Evolutionary conservation across 2,329 filamentous ascomycete genomes (phyloP).

Genomic region (Ampelomyces quisqualis): DNA sequence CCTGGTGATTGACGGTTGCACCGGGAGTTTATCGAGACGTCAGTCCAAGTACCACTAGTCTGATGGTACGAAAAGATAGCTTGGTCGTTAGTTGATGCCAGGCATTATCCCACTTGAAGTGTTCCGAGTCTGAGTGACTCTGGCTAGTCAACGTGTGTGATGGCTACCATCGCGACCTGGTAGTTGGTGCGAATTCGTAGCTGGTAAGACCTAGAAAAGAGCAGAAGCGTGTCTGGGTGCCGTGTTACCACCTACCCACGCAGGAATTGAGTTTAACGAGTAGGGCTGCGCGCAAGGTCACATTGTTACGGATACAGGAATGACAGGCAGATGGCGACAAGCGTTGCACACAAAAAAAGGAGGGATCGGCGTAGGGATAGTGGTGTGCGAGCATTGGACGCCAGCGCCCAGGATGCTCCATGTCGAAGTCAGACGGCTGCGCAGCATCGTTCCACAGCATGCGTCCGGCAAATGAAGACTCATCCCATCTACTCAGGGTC

Average conservation of each 20-base stretch:
- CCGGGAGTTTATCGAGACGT: conserved; percentile 12
- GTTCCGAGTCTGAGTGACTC: not conserved
- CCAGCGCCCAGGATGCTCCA: conserved; percentile 1
- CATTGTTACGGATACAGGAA: conserved; percentile 1
- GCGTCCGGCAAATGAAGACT: not conserved
- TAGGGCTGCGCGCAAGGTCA: conserved; percentile 5
- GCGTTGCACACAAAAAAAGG: conserved; percentile 7
- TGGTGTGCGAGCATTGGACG: conserved; percentile 21
- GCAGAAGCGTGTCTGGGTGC: not conserved
- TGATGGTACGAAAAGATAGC: too few species aligned
- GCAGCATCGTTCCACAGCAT: conserved; percentile 4
- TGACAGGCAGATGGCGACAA: conserved; percentile 5
- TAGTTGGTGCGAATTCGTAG: conserved; percentile 10
- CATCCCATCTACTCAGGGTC: not conserved
- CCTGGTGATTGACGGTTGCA: conserved; percentile 6
- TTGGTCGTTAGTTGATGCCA: too few species aligned
- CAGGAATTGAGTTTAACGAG: conserved; percentile 1
- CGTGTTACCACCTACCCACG: not conserved
- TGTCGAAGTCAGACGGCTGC: conserved; percentile 4
- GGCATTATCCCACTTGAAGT: too few species aligned
- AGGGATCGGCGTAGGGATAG: conserved; percentile 6
- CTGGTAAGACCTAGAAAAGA: conserved; percentile 5
- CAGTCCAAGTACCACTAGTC: conserved; percentile 2
- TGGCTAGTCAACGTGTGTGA: conserved; percentile 10
- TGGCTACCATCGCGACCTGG: conserved; percentile 12